Conservation (phyloP, 202 grass and related monocot genomes). For the Carex sylvatica region DNA sequence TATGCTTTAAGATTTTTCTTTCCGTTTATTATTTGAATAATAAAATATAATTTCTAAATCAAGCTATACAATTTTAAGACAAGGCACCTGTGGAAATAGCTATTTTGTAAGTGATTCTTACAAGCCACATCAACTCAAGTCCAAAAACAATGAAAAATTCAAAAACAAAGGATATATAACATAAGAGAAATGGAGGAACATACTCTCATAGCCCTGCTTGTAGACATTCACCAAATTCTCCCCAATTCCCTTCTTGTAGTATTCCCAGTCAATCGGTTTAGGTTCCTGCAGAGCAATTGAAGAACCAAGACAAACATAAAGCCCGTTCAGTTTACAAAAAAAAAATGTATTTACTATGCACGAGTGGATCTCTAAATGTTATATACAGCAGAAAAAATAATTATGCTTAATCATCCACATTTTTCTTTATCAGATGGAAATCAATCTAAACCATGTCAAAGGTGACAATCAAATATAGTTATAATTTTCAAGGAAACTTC, state of each 20-base stretch:
- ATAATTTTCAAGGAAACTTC: not conserved
- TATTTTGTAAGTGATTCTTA: not conserved
- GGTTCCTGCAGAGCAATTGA: constrained; percentile 54
- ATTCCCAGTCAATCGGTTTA: constrained; percentile 78
- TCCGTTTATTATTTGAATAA: not conserved
- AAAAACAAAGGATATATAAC: not conserved
- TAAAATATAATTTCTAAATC: not conserved
- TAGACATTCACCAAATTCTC: constrained; percentile 74
- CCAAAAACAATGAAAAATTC: constrained; percentile 7
- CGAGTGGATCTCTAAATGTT: not conserved
- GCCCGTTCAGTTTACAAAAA: not conserved
- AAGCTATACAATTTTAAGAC: not conserved
- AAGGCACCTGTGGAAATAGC: not conserved
- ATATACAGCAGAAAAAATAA: not conserved
- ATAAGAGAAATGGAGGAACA: constrained; percentile 23
- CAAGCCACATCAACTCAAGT: not conserved
- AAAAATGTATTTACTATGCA: not conserved
- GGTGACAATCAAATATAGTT: not conserved
- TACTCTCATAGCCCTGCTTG: constrained; percentile 88
- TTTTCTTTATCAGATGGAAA: not conserved
- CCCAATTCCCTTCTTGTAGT: constrained; percentile 87
- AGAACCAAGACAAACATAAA: constrained; percentile 8
- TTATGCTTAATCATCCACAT: not conserved
- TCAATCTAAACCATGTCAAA: not conserved
- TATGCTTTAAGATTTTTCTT: not conserved